Conservation (phyloP, 176 grass and related monocot species). For the Hordeum marinum region DNA sequence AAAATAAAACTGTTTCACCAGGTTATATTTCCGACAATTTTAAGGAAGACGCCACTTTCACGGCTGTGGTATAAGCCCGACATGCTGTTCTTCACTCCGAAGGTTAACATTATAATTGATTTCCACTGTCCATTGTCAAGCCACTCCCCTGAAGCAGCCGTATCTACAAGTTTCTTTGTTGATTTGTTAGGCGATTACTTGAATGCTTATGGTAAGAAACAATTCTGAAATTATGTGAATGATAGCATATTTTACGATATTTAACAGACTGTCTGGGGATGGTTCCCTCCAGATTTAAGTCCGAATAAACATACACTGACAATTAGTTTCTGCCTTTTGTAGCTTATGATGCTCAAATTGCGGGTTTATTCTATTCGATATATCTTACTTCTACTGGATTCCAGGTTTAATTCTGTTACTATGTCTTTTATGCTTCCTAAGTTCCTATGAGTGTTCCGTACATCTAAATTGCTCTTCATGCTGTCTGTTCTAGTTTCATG, state of each 20-base stretch:
- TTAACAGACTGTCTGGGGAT: background rate
- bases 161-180: slow-evolving; percentile 62
- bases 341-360: slow-evolving; percentile 91
- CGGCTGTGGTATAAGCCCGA: slow-evolving; percentile 92
- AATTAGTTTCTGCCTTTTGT: slow-evolving; percentile 30
- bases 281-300: slow-evolving; percentile 7
- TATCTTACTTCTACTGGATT: slow-evolving; percentile 54
- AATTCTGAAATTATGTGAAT: slow-evolving; percentile 10
- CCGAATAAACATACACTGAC: background rate
- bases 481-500: slow-evolving; percentile 11
- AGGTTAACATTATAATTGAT: slow-evolving; percentile 75
- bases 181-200: slow-evolving; percentile 85
- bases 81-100: slow-evolving; percentile 68
- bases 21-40: slow-evolving; percentile 62
- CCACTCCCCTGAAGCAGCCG: slow-evolving; percentile 67
- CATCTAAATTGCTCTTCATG: background rate
- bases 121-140: slow-evolving; percentile 90
- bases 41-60: slow-evolving; percentile 71
- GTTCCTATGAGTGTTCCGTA: slow-evolving; percentile 1
- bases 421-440: background rate
- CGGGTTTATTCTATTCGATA: slow-evolving; percentile 82
- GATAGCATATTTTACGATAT: background rate
- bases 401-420: slow-evolving; percentile 47
- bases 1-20: slow-evolving; percentile 27
- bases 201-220: slow-evolving; percentile 83